Base-by-base conservation (phyloP, 495 filamentous ascomycete genomes). In the Penicillium mononematosum region DNA sequence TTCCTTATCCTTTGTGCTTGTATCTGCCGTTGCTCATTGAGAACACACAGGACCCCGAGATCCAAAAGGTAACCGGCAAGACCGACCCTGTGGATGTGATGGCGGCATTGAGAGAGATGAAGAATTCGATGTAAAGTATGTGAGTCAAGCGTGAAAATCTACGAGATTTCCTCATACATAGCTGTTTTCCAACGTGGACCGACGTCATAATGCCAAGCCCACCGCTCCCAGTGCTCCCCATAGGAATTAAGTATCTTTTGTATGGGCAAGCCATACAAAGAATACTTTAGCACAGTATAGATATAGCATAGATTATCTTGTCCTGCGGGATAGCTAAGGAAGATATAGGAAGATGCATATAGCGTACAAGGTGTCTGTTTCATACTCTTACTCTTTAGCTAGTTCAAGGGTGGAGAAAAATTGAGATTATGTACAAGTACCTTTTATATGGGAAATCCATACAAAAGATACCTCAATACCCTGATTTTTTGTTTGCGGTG, bases 21-120 rank as follows among this genome's bases (percentile, higher is more conserved):
- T 8, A 31, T n/a, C 2, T 7, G 0, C 34, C 17, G n/a, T 56
- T 45, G 20, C 49, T 60, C 36, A 44, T 38, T 16, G 27, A 1
- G 48, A 39, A 29, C 53, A 17, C 41, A 22, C 31, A 93, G 88
- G 92, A 98, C 65, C 88, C 89, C 7, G 82, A 79, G 58, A 85
- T 98, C 56, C 89, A 93, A 70, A 86, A 92, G 75, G 88, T 80
- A 17, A 93, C 90, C 0, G 91, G 91, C 52, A 83, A 91, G 75
- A 91, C 81, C 10, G 82, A 93, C 19, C 88, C 92, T 0, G 81
- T 95, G 3, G 87, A 90, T 20, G 91, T 98, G 8, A 96, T 98
- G 88, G 83, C 78, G 24, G 85, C 86, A 57, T 73, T 98, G 60
- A 78, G 94, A 57, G 90, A 95, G 68, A 88, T 96, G 89, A 98